phyloP scores from a whole-genome alignment of 768 basidiomycete genomes.

The Boletus rex-veris region DNA sequence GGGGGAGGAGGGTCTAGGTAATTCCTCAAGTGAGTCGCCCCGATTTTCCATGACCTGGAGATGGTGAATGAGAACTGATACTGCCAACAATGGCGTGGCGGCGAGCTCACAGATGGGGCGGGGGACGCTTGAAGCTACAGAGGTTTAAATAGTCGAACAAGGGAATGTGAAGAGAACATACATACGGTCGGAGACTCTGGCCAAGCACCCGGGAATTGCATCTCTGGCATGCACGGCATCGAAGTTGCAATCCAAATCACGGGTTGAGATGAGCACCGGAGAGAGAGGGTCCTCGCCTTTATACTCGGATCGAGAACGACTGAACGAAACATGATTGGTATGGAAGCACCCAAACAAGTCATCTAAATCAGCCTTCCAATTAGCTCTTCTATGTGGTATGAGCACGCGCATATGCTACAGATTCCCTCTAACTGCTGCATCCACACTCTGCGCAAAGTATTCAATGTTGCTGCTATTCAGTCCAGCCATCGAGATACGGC shows the following conservation, averaged over 20 bases:
- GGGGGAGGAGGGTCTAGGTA: neutral
- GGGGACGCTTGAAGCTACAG: neutral
- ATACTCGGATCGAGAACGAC: slow-evolving; percentile 13
- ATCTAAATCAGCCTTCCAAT: slow-evolving; percentile 15
- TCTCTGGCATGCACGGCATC: slow-evolving; percentile 20
- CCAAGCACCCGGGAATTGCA: slow-evolving; percentile 23
- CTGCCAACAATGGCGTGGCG: neutral
- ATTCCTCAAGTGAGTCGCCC: slow-evolving; percentile 16
- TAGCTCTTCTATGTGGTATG: slow-evolving; percentile 24
- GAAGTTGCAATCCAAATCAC: slow-evolving; percentile 14
- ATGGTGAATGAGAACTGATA: neutral
- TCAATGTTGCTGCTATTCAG: slow-evolving; percentile 80
- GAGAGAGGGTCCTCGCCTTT: slow-evolving; percentile 13
- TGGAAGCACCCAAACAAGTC: slow-evolving; percentile 17
- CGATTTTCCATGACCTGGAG: slow-evolving; percentile 19
- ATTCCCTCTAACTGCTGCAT: slow-evolving; percentile 75
- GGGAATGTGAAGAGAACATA: slow-evolving; percentile 8
- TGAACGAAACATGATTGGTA: slow-evolving; percentile 20
- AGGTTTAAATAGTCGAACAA: neutral
- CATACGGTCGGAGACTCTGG: slow-evolving; percentile 12
- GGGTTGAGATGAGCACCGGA: neutral
- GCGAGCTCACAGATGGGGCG: slow-evolving; percentile 3
- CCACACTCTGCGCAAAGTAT: slow-evolving; percentile 86
- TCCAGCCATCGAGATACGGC: slow-evolving; percentile 93
- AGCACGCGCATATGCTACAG: slow-evolving; percentile 42